Conservation (phyloP, 2,329 filamentous ascomycete genomes). For the Penicillium sp. region DNA sequence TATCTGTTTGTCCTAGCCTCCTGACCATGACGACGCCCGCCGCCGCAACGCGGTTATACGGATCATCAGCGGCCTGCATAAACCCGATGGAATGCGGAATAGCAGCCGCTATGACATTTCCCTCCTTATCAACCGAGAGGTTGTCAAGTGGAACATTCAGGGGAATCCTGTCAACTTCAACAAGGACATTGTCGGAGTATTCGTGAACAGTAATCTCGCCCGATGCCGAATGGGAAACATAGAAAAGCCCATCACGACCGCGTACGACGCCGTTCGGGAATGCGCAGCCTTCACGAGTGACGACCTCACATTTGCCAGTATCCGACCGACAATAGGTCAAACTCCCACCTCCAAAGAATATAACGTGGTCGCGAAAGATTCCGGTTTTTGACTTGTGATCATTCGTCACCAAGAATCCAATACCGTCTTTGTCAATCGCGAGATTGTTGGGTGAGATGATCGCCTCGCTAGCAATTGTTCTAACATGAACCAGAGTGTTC, state of each 20-base stretch:
- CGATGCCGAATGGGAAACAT: conserved; percentile 32
- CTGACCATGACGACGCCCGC: background rate
- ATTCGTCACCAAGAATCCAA: conserved; percentile 40
- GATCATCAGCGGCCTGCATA: conserved; percentile 22
- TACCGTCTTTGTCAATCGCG: conserved; percentile 34
- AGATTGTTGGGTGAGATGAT: conserved; percentile 41
- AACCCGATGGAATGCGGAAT: conserved; percentile 31
- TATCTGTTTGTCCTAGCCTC: background rate
- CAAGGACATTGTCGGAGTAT: background rate
- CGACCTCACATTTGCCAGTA: conserved; percentile 29
- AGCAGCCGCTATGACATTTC: conserved; percentile 37
- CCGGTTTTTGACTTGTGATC: conserved; percentile 36
- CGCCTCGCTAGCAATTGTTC: conserved; percentile 31
- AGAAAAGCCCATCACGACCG: conserved; percentile 36
- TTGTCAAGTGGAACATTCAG: conserved; percentile 38
- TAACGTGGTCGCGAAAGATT: conserved; percentile 23
- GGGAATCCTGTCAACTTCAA: conserved; percentile 23
- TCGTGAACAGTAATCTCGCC: conserved; percentile 28
- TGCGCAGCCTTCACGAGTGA: conserved; percentile 21
- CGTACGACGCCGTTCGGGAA: conserved; percentile 38
- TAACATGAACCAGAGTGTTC: conserved; percentile 32
- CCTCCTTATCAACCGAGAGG: conserved; percentile 37
- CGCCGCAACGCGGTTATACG: conserved; percentile 8
- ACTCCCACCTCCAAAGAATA: conserved; percentile 31
- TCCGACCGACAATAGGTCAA: conserved; percentile 30